Percentiles rank a stretch among this genome's conserved stretches.
Conservation (phyloP, 768 basidiomycete species). For the Boletus vinaceobasis region DNA sequence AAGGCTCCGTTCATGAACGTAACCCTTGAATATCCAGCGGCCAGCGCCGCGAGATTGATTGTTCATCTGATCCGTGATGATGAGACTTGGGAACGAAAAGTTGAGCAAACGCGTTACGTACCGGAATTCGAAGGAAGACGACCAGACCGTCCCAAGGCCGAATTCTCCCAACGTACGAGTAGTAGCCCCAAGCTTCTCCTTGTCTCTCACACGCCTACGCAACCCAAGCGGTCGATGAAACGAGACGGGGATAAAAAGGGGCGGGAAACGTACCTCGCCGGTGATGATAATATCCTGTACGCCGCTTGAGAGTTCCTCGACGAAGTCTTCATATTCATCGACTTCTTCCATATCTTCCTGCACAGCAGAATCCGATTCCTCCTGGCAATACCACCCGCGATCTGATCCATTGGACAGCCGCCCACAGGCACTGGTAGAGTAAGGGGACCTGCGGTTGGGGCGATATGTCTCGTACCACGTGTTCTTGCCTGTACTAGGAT, state of each 20-base stretch:
- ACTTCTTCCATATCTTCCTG: constrained; percentile 26
- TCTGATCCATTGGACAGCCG: constrained; percentile 11
- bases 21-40: constrained; percentile 51
- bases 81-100: constrained; percentile 5
- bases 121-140: constrained; percentile 44
- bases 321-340: constrained; percentile 39
- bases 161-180: constrained; percentile 45
- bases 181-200: constrained; percentile 50
- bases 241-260: not conserved
- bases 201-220: constrained; percentile 42
- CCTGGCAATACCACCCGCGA: constrained; percentile 25
- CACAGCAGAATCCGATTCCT: constrained; percentile 14
- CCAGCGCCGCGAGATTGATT: constrained; percentile 32
- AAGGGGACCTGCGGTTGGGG: constrained; percentile 36
- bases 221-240: not conserved
- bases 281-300: constrained; percentile 52
- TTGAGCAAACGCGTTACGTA: constrained; percentile 24
- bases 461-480: constrained; percentile 46
- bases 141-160: constrained; percentile 51
- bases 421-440: constrained; percentile 36
- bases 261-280: constrained; percentile 41
- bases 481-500: constrained; percentile 37
- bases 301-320: constrained; percentile 37
- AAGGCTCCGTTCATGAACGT: constrained; percentile 46
- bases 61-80: constrained; percentile 33